phyloP scores from a whole-genome alignment of 2,329 filamentous ascomycete species.

The Tolypocladium amazonense region DNA sequence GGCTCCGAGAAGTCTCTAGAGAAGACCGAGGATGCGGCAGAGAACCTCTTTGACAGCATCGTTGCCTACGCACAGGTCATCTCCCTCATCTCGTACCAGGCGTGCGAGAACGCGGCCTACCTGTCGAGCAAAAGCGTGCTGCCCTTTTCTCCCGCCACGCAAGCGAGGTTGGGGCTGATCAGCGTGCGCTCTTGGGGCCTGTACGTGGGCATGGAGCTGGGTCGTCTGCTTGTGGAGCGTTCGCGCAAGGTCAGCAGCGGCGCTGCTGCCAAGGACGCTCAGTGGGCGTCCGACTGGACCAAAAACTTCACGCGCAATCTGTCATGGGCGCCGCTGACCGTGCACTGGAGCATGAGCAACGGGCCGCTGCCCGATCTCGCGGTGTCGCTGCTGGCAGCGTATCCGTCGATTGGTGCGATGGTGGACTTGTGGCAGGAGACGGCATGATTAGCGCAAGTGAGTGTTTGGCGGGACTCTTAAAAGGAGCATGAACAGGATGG shows the following conservation, averaged over 20 bases:
- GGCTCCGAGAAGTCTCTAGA: slow-evolving; percentile 17
- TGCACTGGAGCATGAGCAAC: slow-evolving; percentile 70
- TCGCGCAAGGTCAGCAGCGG: slow-evolving; percentile 25
- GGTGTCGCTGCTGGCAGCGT: slow-evolving; percentile 30
- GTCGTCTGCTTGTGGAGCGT: slow-evolving; percentile 45
- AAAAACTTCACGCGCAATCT: slow-evolving; percentile 58
- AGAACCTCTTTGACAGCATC: slow-evolving; percentile 27
- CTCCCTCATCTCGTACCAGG: slow-evolving; percentile 60
- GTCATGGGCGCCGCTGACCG: slow-evolving; percentile 70
- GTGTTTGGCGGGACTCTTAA: background rate
- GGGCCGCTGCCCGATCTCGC: slow-evolving; percentile 37
- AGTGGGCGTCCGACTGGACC: slow-evolving; percentile 45
- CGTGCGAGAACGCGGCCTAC: slow-evolving; percentile 75
- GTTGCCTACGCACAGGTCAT: slow-evolving; percentile 60
- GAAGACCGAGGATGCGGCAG: slow-evolving; percentile 23
- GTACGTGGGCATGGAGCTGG: slow-evolving; percentile 68
- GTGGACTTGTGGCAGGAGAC: slow-evolving; percentile 32
- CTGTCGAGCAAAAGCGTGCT: slow-evolving; percentile 65
- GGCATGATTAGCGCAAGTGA: slow-evolving; percentile 9
- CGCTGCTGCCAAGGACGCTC: slow-evolving; percentile 20
- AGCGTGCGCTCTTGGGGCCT: slow-evolving; percentile 72
- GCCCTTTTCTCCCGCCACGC: slow-evolving; percentile 41
- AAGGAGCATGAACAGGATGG: background rate
- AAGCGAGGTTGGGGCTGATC: slow-evolving; percentile 55
- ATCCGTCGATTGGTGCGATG: slow-evolving; percentile 35